Evolutionary conservation across 257 asterid species (phyloP).

Genomic region (Orobanche coerulescens): DNA sequence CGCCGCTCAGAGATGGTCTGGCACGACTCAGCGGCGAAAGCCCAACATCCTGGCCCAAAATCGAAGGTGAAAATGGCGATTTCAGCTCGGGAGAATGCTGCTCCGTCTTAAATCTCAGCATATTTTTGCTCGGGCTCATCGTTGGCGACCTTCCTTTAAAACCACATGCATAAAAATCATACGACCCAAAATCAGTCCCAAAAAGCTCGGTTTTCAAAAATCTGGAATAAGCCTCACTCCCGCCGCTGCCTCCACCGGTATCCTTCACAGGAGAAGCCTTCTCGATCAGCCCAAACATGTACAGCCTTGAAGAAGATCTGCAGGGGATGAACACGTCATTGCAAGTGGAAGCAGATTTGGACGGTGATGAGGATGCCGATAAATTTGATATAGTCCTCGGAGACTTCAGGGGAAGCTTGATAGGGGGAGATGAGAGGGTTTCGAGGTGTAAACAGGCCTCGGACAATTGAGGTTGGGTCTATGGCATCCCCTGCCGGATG

Average conservation of each 20-base stretch:
- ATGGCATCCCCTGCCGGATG: too few relatives aligned
- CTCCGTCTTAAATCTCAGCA: conserved; percentile 92
- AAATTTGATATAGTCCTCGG: conserved; percentile 85
- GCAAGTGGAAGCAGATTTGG: conserved; percentile 50
- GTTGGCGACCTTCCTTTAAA: conserved; percentile 51
- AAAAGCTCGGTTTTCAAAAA: conserved; percentile 79
- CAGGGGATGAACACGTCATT: conserved; percentile 97
- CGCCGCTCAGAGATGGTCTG: too few relatives aligned
- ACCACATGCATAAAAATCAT: conserved; percentile 74
- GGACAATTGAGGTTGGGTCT: conserved; percentile 70
- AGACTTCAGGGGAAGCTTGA: conserved; percentile 55
- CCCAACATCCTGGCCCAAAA: conserved; percentile 57
- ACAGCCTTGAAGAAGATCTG: conserved; percentile 91
- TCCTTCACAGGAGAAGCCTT: conserved; percentile 77
- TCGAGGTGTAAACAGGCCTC: conserved; percentile 33
- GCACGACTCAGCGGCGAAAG: too few relatives aligned
- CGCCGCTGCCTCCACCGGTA: conserved; percentile 34
- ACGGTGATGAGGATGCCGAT: conserved; percentile 67
- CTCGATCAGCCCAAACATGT: conserved; percentile 83
- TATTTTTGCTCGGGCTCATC: conserved; percentile 74
- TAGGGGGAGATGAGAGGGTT: background rate
- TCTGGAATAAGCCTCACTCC: conserved; percentile 68
- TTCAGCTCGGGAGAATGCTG: conserved; percentile 56
- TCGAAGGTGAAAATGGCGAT: conserved; percentile 80
- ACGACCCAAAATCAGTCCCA: conserved; percentile 78